Base-by-base conservation (phyloP, 2,329 filamentous ascomycete species). In the Sphaerostilbella broomeana region DNA sequence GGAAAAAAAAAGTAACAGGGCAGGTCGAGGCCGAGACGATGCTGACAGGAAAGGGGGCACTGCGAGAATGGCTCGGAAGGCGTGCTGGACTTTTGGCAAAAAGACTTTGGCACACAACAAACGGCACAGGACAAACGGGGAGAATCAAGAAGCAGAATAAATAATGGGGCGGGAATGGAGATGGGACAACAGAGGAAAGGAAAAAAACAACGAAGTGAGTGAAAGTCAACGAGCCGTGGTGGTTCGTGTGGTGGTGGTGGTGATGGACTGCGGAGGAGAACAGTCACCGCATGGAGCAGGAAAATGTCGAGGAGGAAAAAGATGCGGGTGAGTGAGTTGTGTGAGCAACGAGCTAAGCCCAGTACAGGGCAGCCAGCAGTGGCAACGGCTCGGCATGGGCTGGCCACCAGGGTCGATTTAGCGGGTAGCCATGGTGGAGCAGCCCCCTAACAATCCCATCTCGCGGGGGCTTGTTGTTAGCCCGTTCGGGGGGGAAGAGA, bases 11-110 rank as follows among this genome's bases (percentile, higher is more conserved):
- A 35, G 41, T 26, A 43, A 34, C 43, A 41, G 33, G 45, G 39
- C 37, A 45, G 45, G 46, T 40, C 43, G 45, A 35, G 44, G 43
- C 36, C 46, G 48, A 49, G 44, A 42, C 49, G 51, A 54, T 33
- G 48, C 43, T 47, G 53, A 38, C 38, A 47, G 56, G 51, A 53
- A 60, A 61, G 56, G 56, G 51, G 59, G 56, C 50, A 50, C 49
- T 48, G 46, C 40, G 31, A 36, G 32, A 28, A 36, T 37, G 43
- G 40, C 21, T 32, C 33, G 45, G 42, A 46, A 43, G 41, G 43
- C 43, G 45, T 40, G 46, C 38, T 45, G 35, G 35, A 38, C 26
- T n/a, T n/a, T n/a, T n/a, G n/a, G n/a, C n/a, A n/a, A n/a, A n/a
- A 40, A 38, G 42, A 38, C 20, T 31, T 22, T 27, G 48, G 51